Base-by-base conservation (phyloP, 176 grass and related monocot species). In the Triticum urartu region DNA sequence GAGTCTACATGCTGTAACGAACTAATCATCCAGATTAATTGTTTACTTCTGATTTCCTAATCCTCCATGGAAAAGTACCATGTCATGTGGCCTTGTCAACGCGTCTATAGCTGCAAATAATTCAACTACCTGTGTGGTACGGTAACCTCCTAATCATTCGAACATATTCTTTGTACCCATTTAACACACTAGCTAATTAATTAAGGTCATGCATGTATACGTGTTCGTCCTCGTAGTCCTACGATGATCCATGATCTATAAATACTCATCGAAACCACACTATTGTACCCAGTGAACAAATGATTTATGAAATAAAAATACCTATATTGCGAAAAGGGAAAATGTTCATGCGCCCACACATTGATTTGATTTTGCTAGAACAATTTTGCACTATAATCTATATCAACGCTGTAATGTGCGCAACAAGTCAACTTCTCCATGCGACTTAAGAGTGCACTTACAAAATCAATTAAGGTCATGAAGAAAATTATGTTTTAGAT, bases 71-170 rank as follows among this genome's bases (percentile, higher is more conserved):
- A 64, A 32, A 47, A 48, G 4, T 35, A 81, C 6, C 5, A 7
- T 36, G 7, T 69, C 79, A 18, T 69, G 26, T 34, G 3, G 20
- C 5, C 36, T 69, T 81, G 79, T 69, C 79, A 69, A 81, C 64
- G 4, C 43, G 1, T 64, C 79, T 67, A 66, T 18, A 56, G 25
- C 62, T 35, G 6, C 33, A 39, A 21, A 32, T 20, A 56, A 56
- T 63, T 36, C 64, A 82, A 25, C 81, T 12, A 40, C 68, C 68
- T 18, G 24, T 83, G 58, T 81, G 79, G n/a, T 18, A 43, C 7
- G n/a, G 7, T 28, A 83, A 61, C 81, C 68, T 61, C 81, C 15
- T 3, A 84, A 74, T 73, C 54, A 74, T 61, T 82, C 6, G 10
- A 13, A 22, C 38, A 12, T 6, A 6, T 72, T 72, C 14, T 62